phyloP scores from a whole-genome alignment of 139 green algal species.

The Pleodorina starrii region DNA sequence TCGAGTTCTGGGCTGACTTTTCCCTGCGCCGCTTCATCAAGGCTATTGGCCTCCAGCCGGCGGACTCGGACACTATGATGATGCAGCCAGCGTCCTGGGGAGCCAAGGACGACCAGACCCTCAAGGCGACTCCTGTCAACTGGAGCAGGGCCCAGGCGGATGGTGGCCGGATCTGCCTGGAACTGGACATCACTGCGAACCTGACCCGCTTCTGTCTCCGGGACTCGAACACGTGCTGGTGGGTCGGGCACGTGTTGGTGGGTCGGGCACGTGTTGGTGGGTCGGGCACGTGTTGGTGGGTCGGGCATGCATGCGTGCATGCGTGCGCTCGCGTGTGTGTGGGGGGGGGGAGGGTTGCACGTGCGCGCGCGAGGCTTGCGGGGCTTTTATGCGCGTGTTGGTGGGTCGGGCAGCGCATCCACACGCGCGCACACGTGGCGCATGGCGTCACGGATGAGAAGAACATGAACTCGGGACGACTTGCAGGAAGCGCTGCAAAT shows the following conservation, averaged over 20 bases:
- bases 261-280: not conserved
- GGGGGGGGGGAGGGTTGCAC: not conserved
- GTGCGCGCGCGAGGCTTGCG: not conserved
- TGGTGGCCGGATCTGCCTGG: not conserved
- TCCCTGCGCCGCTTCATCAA: not conserved
- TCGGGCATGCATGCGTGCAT: not conserved
- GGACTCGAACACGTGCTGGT: not conserved
- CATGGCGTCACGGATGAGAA: too few relatives aligned
- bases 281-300: not conserved
- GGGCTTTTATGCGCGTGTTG: not conserved
- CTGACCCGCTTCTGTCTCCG: not conserved
- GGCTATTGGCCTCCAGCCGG: not conserved
- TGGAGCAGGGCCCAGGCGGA: not conserved
- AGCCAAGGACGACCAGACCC: not conserved
- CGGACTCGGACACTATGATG: not conserved
- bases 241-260: not conserved
- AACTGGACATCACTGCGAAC: not conserved
- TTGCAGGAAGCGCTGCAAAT: too few relatives aligned
- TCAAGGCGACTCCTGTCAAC: not conserved
- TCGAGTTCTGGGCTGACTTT: constrained; percentile 9
- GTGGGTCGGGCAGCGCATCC: not conserved
- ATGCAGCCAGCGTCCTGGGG: not conserved
- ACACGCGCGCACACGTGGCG: too few relatives aligned
- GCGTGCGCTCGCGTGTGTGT: not conserved
- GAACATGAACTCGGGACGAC: too few relatives aligned